Evolutionary conservation across 2,329 filamentous ascomycete genomes (phyloP), one percentile per base, ranked within the genome.

Genomic region (Tolypocladium nubicola): DNA sequence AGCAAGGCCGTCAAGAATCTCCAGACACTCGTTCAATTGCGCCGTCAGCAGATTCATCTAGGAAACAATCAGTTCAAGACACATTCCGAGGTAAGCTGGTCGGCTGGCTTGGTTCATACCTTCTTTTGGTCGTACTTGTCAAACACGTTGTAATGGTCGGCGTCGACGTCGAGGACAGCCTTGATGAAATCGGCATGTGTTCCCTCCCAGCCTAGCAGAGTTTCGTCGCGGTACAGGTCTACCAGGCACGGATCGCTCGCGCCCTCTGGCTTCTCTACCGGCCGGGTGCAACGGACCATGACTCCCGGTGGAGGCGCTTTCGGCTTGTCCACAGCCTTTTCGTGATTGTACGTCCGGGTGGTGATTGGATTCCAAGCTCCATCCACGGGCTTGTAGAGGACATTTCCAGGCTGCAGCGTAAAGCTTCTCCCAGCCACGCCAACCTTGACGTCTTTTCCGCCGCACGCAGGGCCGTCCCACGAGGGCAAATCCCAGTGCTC

Each of bases 101-200:
- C 16, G 2, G 9, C 5, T 30, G 11, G n/a, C 14, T n/a, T 39
- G 33, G 30, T n/a, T 33, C 58, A 19, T 52, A 61, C 60, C 57
- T 54, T 56, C 4, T 16, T 14, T 6, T 49, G 14, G n/a, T 60
- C 47, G 3, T 39, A 30, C 59, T 57, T 61, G 3, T 68, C 63
- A 62, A 69, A 69, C 33, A 69, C 43, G n/a, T 55, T 56, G 41
- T 65, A 69, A 56, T 69, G 67, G 26, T 66, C 54, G 10, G 65
- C 60, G 33, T 67, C 61, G 14, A 66, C 61, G 37, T 69, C 67
- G 55, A 67, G 58, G 8, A 64, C 60, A 3, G 65, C 65, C 58
- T 62, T 65, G 62, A 69, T 66, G 41, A 68, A 69, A 52, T 64
- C 63, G 1, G 63, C 61, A 40, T 64, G 59, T 13, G 58, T 60